These are phyloP conservation scores for Euptelea pleiosperma DNA, from an alignment of 164 flowering plant genomes.

Conservation along the genomic window DNA sequence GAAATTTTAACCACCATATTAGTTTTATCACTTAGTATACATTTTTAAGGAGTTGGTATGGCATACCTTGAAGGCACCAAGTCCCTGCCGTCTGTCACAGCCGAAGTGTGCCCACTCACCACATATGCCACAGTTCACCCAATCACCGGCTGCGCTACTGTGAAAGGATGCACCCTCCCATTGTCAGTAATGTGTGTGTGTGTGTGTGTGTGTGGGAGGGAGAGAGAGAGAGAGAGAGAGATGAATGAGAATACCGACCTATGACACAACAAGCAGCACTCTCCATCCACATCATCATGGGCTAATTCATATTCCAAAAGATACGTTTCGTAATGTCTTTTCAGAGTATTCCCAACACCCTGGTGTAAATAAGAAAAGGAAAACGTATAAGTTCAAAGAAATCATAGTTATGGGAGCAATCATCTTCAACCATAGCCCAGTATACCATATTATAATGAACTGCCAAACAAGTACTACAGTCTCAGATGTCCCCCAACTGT, in stretches of 20 bases:
- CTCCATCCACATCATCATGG: conserved; percentile 99
- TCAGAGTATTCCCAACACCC: conserved; percentile 97
- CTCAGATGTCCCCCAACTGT: too few species aligned
- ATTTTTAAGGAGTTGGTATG: too few species aligned
- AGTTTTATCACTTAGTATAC: too few species aligned
- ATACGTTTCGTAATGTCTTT: conserved; percentile 96
- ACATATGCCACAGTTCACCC: conserved; percentile 98
- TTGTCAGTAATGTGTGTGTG: too few species aligned
- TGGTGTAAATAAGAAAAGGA: conserved; percentile 13
- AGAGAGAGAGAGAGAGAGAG: conserved; percentile 13
- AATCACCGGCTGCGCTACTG: conserved; percentile 99
- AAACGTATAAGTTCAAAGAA: too few species aligned
- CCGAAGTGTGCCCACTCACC: conserved; percentile 99
- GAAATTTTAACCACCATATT: too few species aligned
- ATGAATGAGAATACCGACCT: conserved; percentile 48
- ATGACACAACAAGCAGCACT: conserved; percentile 94
- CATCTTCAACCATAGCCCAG: neutral
- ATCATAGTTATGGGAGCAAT: neutral
- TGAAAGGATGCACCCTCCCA: conserved; percentile 4
- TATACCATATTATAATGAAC: neutral
- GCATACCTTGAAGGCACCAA: conserved; percentile 99
- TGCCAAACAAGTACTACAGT: too few species aligned
- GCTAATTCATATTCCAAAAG: conserved; percentile 95
- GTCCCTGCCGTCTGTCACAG: conserved; percentile 92
- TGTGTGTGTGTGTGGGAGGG: too few species aligned